These are phyloP conservation scores for Phylloboletellus chloephorus DNA, from an alignment of 1,284 basidiomycete genomes.

Conservation along the genomic window DNA sequence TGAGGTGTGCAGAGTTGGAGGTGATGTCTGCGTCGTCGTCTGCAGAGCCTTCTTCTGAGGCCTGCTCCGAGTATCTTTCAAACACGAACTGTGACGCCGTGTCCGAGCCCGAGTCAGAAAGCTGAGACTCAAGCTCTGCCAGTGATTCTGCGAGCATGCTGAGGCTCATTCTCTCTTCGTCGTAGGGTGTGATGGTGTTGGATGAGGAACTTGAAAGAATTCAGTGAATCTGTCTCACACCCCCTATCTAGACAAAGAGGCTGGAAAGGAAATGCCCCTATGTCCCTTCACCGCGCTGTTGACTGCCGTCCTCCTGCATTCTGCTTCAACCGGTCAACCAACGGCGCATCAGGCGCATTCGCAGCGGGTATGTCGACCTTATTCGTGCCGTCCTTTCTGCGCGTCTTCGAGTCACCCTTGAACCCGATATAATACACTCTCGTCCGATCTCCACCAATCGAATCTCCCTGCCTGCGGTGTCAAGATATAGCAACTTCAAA, in stretches of 20 bases:
- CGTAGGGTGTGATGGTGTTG: background rate
- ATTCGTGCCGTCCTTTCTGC: conserved; percentile 53
- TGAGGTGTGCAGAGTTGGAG: background rate
- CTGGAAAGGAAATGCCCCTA: conserved; percentile 5
- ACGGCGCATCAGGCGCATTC: conserved; percentile 59
- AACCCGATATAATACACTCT: conserved; percentile 77
- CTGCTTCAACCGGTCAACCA: conserved; percentile 58
- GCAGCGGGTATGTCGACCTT: conserved; percentile 67
- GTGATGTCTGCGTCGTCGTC: background rate
- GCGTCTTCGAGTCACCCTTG: conserved; percentile 62
- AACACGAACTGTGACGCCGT: background rate
- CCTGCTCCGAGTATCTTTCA: background rate
- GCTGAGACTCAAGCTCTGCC: background rate
- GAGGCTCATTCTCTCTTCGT: background rate
- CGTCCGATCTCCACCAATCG: conserved; percentile 56
- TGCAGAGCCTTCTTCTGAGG: background rate
- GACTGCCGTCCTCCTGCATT: conserved; percentile 38
- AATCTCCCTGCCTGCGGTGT: conserved; percentile 47
- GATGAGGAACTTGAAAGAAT: background rate
- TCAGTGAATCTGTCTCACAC: background rate
- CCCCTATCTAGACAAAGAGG: background rate
- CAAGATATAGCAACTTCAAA: conserved; percentile 25
- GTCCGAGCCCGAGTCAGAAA: background rate
- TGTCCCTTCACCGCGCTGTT: conserved; percentile 22
- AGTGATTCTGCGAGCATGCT: background rate